Conservation (phyloP, 192 early-diverging fungal species). For the Jimgerdemannia lactiflua region DNA sequence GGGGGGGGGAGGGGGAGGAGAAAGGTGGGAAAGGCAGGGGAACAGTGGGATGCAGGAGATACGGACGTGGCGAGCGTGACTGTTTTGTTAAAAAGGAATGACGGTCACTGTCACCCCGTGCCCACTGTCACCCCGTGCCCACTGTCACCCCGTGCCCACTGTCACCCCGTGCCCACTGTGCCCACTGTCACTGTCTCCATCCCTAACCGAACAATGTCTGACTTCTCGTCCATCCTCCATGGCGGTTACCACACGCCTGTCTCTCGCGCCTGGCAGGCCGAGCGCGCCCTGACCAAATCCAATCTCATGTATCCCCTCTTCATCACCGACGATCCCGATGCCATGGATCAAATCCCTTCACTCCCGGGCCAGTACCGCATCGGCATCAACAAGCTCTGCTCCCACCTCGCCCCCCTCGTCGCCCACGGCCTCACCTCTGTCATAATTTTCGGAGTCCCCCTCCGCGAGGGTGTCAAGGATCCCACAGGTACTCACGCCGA, state of each 20-base stretch:
- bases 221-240: constrained; percentile 74
- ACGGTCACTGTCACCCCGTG: not conserved
- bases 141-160: not conserved
- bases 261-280: constrained; percentile 82
- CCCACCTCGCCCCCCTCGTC: constrained; percentile 76
- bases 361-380: constrained; percentile 87
- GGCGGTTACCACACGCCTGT: constrained; percentile 83
- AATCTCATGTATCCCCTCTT: constrained; percentile 95
- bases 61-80: too few relatives aligned
- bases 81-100: not conserved
- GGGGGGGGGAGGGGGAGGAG: too few relatives aligned
- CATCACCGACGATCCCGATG: constrained; percentile 78
- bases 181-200: not conserved
- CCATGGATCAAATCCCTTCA: constrained; percentile 72
- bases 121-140: not conserved
- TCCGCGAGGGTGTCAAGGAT: constrained; percentile 72
- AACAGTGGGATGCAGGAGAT: too few relatives aligned
- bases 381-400: constrained; percentile 79
- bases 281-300: constrained; percentile 59
- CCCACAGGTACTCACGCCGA: constrained; percentile 77
- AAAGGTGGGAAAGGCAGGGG: too few relatives aligned
- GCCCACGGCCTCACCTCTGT: constrained; percentile 84
- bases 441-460: constrained; percentile 94
- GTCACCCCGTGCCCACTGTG: not conserved
- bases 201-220: constrained; percentile 12